Evolutionary conservation across 2,329 filamentous ascomycete species (phyloP).

Genomic region (Aspergillus sp.): DNA sequence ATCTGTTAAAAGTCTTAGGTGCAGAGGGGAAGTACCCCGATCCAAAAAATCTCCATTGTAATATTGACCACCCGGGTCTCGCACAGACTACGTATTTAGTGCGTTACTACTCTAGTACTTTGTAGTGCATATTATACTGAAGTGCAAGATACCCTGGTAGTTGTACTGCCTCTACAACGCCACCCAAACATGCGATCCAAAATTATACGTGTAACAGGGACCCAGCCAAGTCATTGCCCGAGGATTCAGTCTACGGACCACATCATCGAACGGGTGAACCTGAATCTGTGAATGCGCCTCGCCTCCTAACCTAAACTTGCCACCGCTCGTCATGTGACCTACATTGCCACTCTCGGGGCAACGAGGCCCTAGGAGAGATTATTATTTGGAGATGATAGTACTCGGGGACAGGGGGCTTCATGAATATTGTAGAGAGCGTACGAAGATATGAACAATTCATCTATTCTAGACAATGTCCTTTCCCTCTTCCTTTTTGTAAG

Average conservation of each 20-base stretch:
- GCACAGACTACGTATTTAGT: too few species aligned
- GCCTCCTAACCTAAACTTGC: background rate
- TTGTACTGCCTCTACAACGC: background rate
- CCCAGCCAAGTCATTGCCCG: background rate
- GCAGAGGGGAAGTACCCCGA: background rate
- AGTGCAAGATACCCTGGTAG: background rate
- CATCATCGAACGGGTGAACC: background rate
- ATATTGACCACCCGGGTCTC: background rate
- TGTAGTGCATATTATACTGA: background rate
- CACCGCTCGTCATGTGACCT: conserved; percentile 5
- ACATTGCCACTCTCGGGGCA: background rate
- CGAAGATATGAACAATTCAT: background rate
- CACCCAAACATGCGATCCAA: background rate
- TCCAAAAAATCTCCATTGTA: background rate
- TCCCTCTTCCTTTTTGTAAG: conserved; percentile 13
- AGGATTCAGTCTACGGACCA: background rate
- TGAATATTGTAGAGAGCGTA: background rate
- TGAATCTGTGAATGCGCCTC: background rate
- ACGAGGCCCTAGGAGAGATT: too few species aligned
- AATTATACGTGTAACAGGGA: background rate
- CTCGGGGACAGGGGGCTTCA: background rate
- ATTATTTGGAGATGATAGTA: background rate
- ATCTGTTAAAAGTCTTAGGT: background rate
- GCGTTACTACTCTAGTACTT: too few species aligned
- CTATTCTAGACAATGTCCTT: conserved; percentile 17